These are phyloP conservation scores for Epichloe typhina DNA, from an alignment of 2,329 filamentous ascomycete species.

Conservation along the genomic window DNA sequence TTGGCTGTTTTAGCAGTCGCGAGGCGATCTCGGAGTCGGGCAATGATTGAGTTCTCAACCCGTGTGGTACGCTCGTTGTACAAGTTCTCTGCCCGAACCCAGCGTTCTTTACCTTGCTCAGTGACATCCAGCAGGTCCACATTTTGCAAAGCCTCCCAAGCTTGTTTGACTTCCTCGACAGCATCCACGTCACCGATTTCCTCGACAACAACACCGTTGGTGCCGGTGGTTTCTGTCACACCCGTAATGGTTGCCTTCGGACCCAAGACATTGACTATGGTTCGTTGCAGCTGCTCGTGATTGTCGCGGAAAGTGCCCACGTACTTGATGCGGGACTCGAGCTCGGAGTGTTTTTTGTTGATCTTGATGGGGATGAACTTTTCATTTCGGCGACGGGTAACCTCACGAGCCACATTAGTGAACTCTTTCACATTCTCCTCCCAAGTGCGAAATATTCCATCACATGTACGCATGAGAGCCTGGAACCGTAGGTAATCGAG, in stretches of 20 bases:
- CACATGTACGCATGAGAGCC: constrained; percentile 68
- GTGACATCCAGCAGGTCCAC: constrained; percentile 92
- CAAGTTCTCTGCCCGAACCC: constrained; percentile 85
- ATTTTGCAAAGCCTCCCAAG: constrained; percentile 86
- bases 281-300: constrained; percentile 92
- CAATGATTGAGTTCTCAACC: constrained; percentile 98
- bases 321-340: constrained; percentile 84
- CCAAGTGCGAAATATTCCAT: constrained; percentile 83
- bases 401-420: constrained; percentile 91
- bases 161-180: constrained; percentile 88
- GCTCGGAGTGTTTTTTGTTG: constrained; percentile 73
- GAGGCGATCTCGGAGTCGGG: constrained; percentile 77
- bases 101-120: constrained; percentile 74
- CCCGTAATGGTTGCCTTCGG: constrained; percentile 50
- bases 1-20: constrained; percentile 94
- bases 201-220: constrained; percentile 63
- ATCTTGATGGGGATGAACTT: constrained; percentile 99
- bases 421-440: constrained; percentile 96
- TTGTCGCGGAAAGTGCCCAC: constrained; percentile 91
- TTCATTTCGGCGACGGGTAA: constrained; percentile 83
- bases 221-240: constrained; percentile 33
- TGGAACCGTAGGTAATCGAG: constrained; percentile 86
- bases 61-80: constrained; percentile 97
- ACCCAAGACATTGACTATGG: constrained; percentile 92
- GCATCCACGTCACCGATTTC: constrained; percentile 97